Conservation (phyloP, 495 filamentous ascomycete species). For the Terfezia claveryi region DNA sequence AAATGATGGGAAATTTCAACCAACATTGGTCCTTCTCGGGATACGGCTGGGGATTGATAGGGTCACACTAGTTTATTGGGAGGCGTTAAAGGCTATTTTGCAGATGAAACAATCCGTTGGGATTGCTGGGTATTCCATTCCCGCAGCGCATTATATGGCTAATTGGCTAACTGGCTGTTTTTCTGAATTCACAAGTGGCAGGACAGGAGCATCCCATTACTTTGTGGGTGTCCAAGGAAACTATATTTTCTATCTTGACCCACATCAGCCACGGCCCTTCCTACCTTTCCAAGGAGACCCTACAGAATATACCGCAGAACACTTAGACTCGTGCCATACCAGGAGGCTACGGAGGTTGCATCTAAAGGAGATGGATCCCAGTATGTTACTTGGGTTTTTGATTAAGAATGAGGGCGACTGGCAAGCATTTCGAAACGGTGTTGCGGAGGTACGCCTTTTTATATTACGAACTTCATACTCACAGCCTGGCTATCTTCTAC, state of each 20-base stretch:
- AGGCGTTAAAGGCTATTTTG: conserved; percentile 58
- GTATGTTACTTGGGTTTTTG: conserved; percentile 95
- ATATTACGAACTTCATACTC: no score
- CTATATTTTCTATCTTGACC: conserved; percentile 85
- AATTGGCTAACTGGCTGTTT: background rate
- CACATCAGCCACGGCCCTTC: conserved; percentile 54
- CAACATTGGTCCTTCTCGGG: conserved; percentile 73
- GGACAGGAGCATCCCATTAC: conserved; percentile 87
- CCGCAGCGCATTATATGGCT: background rate
- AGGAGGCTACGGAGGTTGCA: conserved; percentile 60
- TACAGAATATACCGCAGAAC: conserved; percentile 39
- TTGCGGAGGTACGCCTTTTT: conserved; percentile 21
- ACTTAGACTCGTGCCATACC: conserved; percentile 71
- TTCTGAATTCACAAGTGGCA: conserved; percentile 35
- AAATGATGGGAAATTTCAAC: conserved; percentile 41
- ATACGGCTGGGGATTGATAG: conserved; percentile 81
- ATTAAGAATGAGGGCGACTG: conserved; percentile 69
- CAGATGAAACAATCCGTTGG: conserved; percentile 79
- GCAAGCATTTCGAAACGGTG: conserved; percentile 48
- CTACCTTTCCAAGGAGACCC: conserved; percentile 33
- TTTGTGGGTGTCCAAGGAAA: conserved; percentile 87
- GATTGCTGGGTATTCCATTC: conserved; percentile 59
- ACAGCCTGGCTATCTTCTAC: background rate
- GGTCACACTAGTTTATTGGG: conserved; percentile 80
- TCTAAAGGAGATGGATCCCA: conserved; percentile 87